Evolutionary conservation across 1,284 basidiomycete species (phyloP).

Genomic region (Leccinum huronense): DNA sequence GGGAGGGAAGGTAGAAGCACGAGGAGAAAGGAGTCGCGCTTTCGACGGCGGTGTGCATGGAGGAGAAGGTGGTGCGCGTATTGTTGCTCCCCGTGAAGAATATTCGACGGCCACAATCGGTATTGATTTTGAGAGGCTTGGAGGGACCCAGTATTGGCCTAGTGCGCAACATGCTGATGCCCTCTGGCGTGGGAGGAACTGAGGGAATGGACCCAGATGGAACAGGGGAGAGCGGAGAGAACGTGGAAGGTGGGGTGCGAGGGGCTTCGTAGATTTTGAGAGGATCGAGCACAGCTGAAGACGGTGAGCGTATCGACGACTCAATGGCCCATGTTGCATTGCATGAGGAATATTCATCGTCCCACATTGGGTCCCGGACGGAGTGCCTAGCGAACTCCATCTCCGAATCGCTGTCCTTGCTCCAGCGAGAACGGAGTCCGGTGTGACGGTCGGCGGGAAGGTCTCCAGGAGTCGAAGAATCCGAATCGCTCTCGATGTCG

Average conservation of each 20-base stretch:
- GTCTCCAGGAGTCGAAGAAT: constrained; percentile 41
- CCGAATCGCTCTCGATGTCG: constrained; percentile 58
- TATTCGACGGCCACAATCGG: constrained; percentile 48
- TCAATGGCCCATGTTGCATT: constrained; percentile 45
- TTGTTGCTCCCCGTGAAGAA: constrained; percentile 53
- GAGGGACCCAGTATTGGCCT: constrained; percentile 37
- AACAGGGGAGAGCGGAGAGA: constrained; percentile 40
- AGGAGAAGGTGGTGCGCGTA: constrained; percentile 54
- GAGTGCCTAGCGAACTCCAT: constrained; percentile 56
- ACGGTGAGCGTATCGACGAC: constrained; percentile 40
- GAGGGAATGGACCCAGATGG: constrained; percentile 43
- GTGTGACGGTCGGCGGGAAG: constrained; percentile 32
- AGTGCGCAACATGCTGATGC: constrained; percentile 39
- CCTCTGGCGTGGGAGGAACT: constrained; percentile 52
- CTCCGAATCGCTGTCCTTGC: constrained; percentile 61
- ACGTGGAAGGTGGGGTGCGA: constrained; percentile 38
- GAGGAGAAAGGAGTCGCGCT: constrained; percentile 51
- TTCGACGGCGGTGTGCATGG: constrained; percentile 74
- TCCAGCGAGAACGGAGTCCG: constrained; percentile 54
- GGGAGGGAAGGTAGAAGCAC: constrained; percentile 50
- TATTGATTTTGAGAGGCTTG: constrained; percentile 60
- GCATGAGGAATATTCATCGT: constrained; percentile 40
- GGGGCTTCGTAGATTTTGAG: constrained; percentile 36
- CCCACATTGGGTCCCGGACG: constrained; percentile 40
- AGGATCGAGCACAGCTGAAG: constrained; percentile 29